A percentile compares a stretch with the other conserved stretches of the same genome.
Evolutionary conservation across 83 land plant genomes (phyloP).

Genomic region (Thuja plicata): DNA sequence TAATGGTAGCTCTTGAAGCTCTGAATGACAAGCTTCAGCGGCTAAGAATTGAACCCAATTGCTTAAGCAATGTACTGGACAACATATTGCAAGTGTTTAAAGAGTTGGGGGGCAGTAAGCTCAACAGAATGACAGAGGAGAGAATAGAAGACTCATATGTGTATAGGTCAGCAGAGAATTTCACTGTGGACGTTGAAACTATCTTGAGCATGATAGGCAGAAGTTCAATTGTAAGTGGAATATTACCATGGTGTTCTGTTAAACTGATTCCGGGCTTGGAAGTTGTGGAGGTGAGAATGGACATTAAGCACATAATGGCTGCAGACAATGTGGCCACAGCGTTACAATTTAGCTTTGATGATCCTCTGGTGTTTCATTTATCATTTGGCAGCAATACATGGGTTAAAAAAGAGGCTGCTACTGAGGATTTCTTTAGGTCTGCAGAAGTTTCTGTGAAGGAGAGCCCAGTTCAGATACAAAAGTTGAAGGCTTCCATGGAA

Average conservation of each 20-base stretch:
- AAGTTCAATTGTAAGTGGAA: background rate
- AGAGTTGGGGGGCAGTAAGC: background rate
- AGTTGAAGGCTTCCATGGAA: background rate
- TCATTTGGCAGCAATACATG: background rate
- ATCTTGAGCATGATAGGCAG: background rate
- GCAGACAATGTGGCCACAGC: background rate
- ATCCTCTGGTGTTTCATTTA: background rate
- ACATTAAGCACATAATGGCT: background rate
- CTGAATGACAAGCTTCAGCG: conserved; percentile 8
- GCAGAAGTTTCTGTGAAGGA: background rate
- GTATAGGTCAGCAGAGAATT: background rate
- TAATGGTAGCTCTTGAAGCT: background rate
- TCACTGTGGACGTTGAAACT: background rate
- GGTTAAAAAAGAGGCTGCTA: background rate
- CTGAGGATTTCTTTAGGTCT: background rate
- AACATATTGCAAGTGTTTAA: background rate
- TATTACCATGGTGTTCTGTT: conserved; percentile 13
- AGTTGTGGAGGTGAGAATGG: background rate
- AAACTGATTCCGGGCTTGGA: background rate
- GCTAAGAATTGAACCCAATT: background rate
- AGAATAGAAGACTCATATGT: background rate
- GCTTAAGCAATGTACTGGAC: background rate
- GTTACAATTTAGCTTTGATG: background rate
- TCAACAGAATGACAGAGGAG: background rate
- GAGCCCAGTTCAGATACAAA: background rate